phyloP scores from a whole-genome alignment of 164 flowering plant genomes.

The Macadamia tetraphylla region DNA sequence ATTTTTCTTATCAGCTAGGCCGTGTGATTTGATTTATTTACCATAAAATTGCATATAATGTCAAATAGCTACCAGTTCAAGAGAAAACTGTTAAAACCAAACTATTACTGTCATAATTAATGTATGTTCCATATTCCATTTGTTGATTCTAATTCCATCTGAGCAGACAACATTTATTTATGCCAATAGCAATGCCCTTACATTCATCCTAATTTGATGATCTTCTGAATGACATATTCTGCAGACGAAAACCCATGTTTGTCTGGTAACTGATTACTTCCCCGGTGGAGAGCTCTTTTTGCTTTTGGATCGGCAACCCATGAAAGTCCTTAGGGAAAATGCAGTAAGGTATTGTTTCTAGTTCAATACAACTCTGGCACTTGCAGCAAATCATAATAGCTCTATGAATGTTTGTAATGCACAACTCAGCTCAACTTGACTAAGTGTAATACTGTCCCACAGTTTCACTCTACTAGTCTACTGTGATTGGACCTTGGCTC shows the following conservation, averaged over 20 bases:
- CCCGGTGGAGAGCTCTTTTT: constrained; percentile 96
- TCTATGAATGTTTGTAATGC: background rate
- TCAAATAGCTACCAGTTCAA: background rate
- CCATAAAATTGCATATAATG: background rate
- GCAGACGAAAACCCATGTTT: constrained; percentile 92
- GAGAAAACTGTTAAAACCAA: background rate
- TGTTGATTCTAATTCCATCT: background rate
- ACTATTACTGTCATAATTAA: background rate
- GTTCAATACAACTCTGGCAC: background rate
- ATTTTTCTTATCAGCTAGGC: background rate
- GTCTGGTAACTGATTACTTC: constrained; percentile 87
- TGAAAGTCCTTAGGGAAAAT: constrained; percentile 88
- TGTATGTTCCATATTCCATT: background rate
- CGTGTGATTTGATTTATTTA: too few relatives aligned
- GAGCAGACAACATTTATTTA: background rate
- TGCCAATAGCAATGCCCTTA: background rate
- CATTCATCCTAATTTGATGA: background rate
- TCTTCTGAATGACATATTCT: constrained; percentile 13
- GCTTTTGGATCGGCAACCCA: constrained; percentile 83
- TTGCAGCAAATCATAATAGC: constrained; percentile 1
- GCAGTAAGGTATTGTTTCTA: constrained; percentile 68
- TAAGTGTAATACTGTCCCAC: too few relatives aligned
- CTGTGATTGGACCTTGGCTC: too few relatives aligned
- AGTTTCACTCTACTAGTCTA: too few relatives aligned
- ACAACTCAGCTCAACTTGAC: too few relatives aligned